These are phyloP conservation scores for Ilyonectria sp. DNA, from an alignment of 2,329 filamentous ascomycete species.

Conservation along the genomic window DNA sequence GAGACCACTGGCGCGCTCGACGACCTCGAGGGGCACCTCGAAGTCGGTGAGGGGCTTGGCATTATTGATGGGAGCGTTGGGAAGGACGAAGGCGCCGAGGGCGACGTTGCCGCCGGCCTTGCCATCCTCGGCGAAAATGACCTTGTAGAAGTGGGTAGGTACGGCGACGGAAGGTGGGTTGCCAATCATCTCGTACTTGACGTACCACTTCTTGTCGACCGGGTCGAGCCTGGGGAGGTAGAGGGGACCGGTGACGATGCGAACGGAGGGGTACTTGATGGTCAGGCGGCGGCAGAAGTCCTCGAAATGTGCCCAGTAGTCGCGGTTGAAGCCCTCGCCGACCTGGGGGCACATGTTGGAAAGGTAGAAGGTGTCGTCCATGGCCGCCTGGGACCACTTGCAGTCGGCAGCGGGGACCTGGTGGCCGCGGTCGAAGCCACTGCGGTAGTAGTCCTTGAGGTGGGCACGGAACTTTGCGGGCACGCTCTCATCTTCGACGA, in stretches of 20 bases:
- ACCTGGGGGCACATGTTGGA: slow-evolving; percentile 99
- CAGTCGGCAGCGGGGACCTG: slow-evolving; percentile 97
- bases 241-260: slow-evolving; percentile 92
- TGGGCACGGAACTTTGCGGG: slow-evolving; percentile 91
- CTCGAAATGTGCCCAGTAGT: slow-evolving; percentile 99
- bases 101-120: slow-evolving; percentile 80
- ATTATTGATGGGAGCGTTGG: slow-evolving; percentile 91
- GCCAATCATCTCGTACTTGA: slow-evolving; percentile 96
- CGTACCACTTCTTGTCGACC: slow-evolving; percentile 92
- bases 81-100: slow-evolving; percentile 93
- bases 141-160: slow-evolving; percentile 99
- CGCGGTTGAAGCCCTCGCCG: slow-evolving; percentile 97
- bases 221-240: slow-evolving; percentile 90
- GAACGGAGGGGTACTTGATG: slow-evolving; percentile 84
- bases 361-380: slow-evolving; percentile 95
- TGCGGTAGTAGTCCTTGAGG: slow-evolving; percentile 94
- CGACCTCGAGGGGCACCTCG: slow-evolving; percentile 92
- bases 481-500: slow-evolving; percentile 85
- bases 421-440: slow-evolving; percentile 95
- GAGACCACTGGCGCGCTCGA: slow-evolving; percentile 92
- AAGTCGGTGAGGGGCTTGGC: slow-evolving; percentile 91
- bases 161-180: slow-evolving; percentile 94
- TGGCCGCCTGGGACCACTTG: slow-evolving; percentile 94
- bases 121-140: slow-evolving; percentile 95
- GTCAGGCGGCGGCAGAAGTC: slow-evolving; percentile 94